These are phyloP conservation scores for Elsinoe batatas DNA, from an alignment of 2,329 filamentous ascomycete genomes.

Conservation along the genomic window DNA sequence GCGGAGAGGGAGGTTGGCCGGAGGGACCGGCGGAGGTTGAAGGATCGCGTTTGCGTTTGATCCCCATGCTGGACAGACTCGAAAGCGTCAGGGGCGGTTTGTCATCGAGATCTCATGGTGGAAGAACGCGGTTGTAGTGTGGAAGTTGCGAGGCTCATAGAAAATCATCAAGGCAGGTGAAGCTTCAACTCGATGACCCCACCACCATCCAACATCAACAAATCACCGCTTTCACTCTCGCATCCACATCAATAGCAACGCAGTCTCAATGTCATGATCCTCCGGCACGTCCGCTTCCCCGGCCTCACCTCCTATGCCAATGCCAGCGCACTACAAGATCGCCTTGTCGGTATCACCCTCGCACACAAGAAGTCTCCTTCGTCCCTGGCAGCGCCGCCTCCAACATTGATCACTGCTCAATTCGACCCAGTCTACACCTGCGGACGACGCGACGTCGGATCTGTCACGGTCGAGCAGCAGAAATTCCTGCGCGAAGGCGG, in stretches of 20 bases:
- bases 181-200: neutral
- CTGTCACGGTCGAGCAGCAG: slow-evolving; percentile 40
- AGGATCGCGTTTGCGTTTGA: neutral
- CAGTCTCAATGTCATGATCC: slow-evolving; percentile 32
- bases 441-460: slow-evolving; percentile 63
- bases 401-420: slow-evolving; percentile 72
- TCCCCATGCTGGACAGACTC: neutral
- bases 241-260: neutral
- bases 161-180: neutral
- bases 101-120: too few relatives aligned
- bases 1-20: neutral
- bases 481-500: slow-evolving; percentile 30
- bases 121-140: neutral
- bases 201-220: neutral
- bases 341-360: slow-evolving; percentile 48
- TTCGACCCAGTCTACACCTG: slow-evolving; percentile 79
- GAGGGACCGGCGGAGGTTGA: neutral
- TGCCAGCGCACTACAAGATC: slow-evolving; percentile 48
- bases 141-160: neutral
- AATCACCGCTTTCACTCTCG: neutral
- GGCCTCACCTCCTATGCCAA: slow-evolving; percentile 44
- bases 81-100: too few relatives aligned
- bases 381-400: slow-evolving; percentile 43
- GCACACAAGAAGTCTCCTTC: slow-evolving; percentile 45
- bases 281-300: slow-evolving; percentile 53